Base-by-base conservation (phyloP, 2,329 filamentous ascomycete species). In the Trichoderma cornu-damae region DNA sequence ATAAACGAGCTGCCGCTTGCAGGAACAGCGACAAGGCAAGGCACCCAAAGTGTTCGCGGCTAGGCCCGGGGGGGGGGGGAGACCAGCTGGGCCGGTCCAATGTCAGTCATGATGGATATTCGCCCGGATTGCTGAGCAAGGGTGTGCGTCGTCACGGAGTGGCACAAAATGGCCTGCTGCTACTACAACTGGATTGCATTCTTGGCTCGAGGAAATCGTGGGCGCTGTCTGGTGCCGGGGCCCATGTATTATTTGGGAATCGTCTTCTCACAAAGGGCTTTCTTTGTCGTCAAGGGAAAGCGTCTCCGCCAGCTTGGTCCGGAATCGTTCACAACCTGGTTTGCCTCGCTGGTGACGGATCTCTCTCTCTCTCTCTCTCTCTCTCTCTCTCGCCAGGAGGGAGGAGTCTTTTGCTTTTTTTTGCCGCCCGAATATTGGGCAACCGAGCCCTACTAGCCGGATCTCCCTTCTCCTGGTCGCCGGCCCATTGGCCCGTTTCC, bases 141-240 rank as follows among this genome's bases (percentile, higher is more conserved):
- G 52, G 32, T 55, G 16, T 47, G 42, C 26, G 52, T n/a, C 26
- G 52, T n/a, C 28, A 20, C 44, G 28, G 44, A 47, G 28, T 22
- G 5, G 14, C 34, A n/a, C n/a, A n/a, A n/a, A n/a, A n/a, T n/a
- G n/a, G n/a, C n/a, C n/a, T n/a, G n/a, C n/a, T n/a, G n/a, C n/a
- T n/a, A n/a, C n/a, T n/a, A n/a, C n/a, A n/a, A n/a, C n/a, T n/a
- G n/a, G n/a, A n/a, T n/a, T n/a, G n/a, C n/a, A n/a, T 24, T 7
- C 28, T 43, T 28, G 49, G 34, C 16, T 24, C 32, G 42, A 55
- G 43, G 30, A 58, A 49, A 57, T 52, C 56, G 56, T 58, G 56
- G 56, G 40, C 42, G 16, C 38, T n/a, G n/a, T n/a, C n/a, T 24
- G 30, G 47, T 30, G n/a, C 54, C 46, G n/a, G 46, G 46, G n/a